Percentiles rank a stretch among this genome's conserved stretches.
phyloP scores from a whole-genome alignment of 2,329 filamentous ascomycete species.

The Trichophyton mentagrophytes region DNA sequence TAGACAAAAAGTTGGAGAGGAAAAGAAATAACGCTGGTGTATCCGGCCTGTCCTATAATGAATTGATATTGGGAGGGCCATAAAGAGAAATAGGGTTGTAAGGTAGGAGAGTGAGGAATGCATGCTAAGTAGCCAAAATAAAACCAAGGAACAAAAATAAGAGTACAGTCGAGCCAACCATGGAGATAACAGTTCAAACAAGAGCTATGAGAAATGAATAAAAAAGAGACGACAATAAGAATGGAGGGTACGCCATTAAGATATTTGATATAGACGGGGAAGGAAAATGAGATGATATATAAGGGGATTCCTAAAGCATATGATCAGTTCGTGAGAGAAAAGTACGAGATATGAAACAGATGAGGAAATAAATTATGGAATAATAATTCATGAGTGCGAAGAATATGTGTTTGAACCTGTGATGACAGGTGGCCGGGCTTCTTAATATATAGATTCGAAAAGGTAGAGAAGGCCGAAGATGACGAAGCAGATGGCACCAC shows the following conservation, averaged over 20 bases:
- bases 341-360: not conserved
- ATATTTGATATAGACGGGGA: not conserved
- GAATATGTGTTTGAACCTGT: not conserved
- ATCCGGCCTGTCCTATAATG: not conserved
- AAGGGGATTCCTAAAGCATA: not conserved
- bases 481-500: slow-evolving; percentile 80
- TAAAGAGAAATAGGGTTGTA: not conserved
- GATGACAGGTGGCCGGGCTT: slow-evolving; percentile 8
- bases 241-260: slow-evolving; percentile 1
- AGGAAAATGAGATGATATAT: not conserved
- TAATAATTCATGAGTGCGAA: not conserved
- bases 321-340: not conserved
- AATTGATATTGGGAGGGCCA: not conserved
- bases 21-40: not conserved
- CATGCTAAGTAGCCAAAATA: not conserved
- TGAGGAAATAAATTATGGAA: not conserved
- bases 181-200: not conserved
- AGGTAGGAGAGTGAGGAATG: not conserved
- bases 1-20: not conserved
- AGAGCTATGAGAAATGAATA: not conserved
- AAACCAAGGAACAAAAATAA: too few species aligned
- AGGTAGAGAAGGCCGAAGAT: slow-evolving; percentile 87
- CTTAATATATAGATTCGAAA: slow-evolving; percentile 57
- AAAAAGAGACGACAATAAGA: not conserved
- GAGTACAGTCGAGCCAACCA: not conserved